These are phyloP conservation scores for Candida labiduridarum DNA, from an alignment of 1,139 yeast species.

Conservation along the genomic window DNA sequence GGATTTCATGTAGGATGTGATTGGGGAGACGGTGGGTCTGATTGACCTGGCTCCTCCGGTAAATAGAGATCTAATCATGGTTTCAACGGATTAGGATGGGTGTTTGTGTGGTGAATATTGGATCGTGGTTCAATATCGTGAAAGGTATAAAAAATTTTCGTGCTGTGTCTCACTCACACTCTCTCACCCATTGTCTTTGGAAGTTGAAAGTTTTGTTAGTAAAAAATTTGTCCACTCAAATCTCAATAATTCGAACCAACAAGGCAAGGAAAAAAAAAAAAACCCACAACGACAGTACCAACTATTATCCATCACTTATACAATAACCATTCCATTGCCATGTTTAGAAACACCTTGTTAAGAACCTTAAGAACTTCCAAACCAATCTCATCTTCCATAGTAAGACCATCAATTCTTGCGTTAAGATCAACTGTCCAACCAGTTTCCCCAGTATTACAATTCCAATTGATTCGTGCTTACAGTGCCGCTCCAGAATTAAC, in stretches of 20 bases:
- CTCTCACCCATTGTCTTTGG: too few relatives aligned
- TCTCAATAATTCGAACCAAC: neutral
- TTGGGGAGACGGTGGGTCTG: slow-evolving; percentile 10
- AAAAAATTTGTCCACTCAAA: slow-evolving; percentile 9
- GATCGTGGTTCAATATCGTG: neutral
- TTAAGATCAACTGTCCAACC: slow-evolving; percentile 3
- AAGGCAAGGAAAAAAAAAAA: slow-evolving; percentile 1
- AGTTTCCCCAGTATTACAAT: slow-evolving; percentile 6
- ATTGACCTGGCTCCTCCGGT: slow-evolving; percentile 8
- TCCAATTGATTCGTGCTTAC: slow-evolving; percentile 44
- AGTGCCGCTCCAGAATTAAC: slow-evolving; percentile 68
- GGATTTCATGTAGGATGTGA: slow-evolving; percentile 17
- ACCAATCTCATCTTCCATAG: slow-evolving; percentile 6
- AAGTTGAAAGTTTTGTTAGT: neutral
- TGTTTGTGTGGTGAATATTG: neutral
- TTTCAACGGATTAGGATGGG: neutral
- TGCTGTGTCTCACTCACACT: neutral
- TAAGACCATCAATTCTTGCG: slow-evolving; percentile 6
- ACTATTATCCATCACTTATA: neutral
- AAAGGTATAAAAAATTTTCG: slow-evolving; percentile 4
- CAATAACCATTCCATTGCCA: slow-evolving; percentile 4
- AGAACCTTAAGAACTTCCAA: slow-evolving; percentile 28
- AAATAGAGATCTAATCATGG: slow-evolving; percentile 16
- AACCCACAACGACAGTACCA: neutral
- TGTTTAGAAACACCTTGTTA: slow-evolving; percentile 38